Evolutionary conservation across 441 rosid species (phyloP), one percentile per base, ranked within the genome.

Genomic region (Gossypium laxum): DNA sequence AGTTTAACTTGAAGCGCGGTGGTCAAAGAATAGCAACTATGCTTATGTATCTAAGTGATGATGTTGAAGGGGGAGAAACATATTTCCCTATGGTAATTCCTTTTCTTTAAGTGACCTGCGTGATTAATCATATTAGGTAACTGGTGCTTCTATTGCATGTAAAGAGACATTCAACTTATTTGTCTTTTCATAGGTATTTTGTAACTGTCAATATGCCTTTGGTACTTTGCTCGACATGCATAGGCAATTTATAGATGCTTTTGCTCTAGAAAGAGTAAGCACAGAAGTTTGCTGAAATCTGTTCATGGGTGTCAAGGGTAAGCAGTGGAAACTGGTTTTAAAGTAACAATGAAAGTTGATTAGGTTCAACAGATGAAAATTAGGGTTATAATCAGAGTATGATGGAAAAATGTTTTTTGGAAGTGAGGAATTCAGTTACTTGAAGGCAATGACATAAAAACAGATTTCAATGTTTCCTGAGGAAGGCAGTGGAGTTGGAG

Each of bases 1-100:
- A 93, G 98, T 93, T 90, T 75, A 93, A 93, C 76, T 66, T 93
- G 80, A 88, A 91, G 74, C 93, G 89, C 0, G 97, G 98, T 60
- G 98, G 98, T 80, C 98, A 93, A 76, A 86, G 93, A 17, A 69
- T 93, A 63, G 97, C 97, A 69, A 93, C 98, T 26, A 78, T 91
- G 89, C 91, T 93, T 55, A 91, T 93, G 96, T 91, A 93, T 81
- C 76, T 93, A 69, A 93, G 87, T 21, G 91, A 89, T 74, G 82
- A 82, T 59, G 96, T 91, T 26, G 91, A 93, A 79, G 98, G 97
- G 66, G 98, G 98, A 79, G 98, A 93, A 83, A 93, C 98, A 54
- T 88, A 88, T 81, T 93, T 93, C 75, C 98, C 97, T 57, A 65
- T 78, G 97, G 98, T 93, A 87, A 59, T 50, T 68, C 3, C 22